Evolutionary conservation across 2,329 filamentous ascomycete species (phyloP).

Genomic region (Colletotrichum tropicale): DNA sequence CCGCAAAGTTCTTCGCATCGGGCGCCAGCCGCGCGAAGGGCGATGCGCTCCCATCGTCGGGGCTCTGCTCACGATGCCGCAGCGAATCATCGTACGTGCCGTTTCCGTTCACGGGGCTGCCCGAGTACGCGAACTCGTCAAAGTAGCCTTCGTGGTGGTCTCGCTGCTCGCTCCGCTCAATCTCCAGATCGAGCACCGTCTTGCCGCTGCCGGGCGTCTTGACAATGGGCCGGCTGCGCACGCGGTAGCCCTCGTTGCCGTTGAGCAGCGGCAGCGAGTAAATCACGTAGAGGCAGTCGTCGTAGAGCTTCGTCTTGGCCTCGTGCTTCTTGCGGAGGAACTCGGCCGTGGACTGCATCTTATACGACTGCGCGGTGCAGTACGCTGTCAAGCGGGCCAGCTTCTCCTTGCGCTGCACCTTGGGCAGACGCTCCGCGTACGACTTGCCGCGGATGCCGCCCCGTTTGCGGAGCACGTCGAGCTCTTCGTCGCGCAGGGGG

Average conservation of each 20-base stretch:
- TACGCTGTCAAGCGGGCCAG: constrained; percentile 92
- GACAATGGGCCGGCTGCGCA: constrained; percentile 88
- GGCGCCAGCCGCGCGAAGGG: constrained; percentile 66
- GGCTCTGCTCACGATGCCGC: constrained; percentile 26
- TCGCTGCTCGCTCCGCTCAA: constrained; percentile 88
- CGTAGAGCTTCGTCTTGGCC: constrained; percentile 94
- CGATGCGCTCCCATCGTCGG: constrained; percentile 49
- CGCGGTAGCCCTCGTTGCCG: constrained; percentile 83
- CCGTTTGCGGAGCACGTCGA: constrained; percentile 65
- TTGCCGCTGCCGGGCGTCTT: constrained; percentile 91
- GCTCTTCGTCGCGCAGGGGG: constrained; percentile 71
- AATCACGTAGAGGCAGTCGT: constrained; percentile 95
- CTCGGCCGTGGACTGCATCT: constrained; percentile 83
- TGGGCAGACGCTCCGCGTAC: constrained; percentile 91
- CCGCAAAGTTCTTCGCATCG: constrained; percentile 80
- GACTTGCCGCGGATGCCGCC: constrained; percentile 77
- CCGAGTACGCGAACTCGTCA: constrained; percentile 69
- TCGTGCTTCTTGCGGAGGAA: constrained; percentile 89
- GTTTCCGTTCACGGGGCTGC: constrained; percentile 34
- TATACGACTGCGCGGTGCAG: constrained; percentile 93
- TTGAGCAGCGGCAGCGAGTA: constrained; percentile 91
- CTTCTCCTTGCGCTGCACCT: constrained; percentile 84
- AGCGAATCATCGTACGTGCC: constrained; percentile 29
- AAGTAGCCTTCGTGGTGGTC: constrained; percentile 94
- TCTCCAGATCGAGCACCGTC: constrained; percentile 91